Conservation (phyloP, 192 early-diverging fungal genomes). For the Funneliformis geosporum region DNA sequence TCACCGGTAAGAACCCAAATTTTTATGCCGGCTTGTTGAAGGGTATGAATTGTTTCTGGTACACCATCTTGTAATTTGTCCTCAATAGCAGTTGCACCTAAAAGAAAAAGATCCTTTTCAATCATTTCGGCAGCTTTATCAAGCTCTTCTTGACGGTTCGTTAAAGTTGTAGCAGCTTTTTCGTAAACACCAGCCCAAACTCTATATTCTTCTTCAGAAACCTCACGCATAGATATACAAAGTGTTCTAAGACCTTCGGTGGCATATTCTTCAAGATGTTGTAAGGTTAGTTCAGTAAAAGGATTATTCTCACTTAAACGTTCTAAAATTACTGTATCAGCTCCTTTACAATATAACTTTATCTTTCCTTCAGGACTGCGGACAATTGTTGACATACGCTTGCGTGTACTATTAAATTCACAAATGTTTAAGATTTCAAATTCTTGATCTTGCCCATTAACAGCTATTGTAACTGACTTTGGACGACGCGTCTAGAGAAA, state of each 20-base stretch:
- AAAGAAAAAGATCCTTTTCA: constrained; percentile 86
- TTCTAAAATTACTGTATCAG: constrained; percentile 96
- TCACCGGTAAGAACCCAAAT: constrained; percentile 99
- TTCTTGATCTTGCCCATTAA: constrained; percentile 55
- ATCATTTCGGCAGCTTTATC: constrained; percentile 95
- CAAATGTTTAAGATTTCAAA: constrained; percentile 94
- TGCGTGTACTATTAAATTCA: constrained; percentile 99
- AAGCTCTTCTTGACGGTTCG: constrained; percentile 82
- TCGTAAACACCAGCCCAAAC: constrained; percentile 84
- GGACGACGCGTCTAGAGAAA: constrained; percentile 54
- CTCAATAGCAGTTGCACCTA: constrained; percentile 98
- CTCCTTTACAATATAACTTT: constrained; percentile 95
- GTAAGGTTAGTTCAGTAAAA: constrained; percentile 68
- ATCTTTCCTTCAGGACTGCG: constrained; percentile 83
- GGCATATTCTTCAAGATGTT: constrained; percentile 91
- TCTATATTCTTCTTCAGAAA: constrained; percentile 85
- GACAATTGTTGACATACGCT: constrained; percentile 94
- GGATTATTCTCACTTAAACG: constrained; percentile 75
- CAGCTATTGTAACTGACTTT: constrained; percentile 54
- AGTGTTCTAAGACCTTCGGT: constrained; percentile 95
- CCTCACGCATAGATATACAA: constrained; percentile 92
- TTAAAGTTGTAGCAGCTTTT: constrained; percentile 86
- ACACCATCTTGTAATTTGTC: constrained; percentile 98
- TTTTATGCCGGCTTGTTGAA: constrained; percentile 93
- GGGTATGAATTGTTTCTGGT: constrained; percentile 95